These are phyloP conservation scores for Diplosphaera chodatii DNA, from an alignment of 139 green algal genomes.

Conservation along the genomic window DNA sequence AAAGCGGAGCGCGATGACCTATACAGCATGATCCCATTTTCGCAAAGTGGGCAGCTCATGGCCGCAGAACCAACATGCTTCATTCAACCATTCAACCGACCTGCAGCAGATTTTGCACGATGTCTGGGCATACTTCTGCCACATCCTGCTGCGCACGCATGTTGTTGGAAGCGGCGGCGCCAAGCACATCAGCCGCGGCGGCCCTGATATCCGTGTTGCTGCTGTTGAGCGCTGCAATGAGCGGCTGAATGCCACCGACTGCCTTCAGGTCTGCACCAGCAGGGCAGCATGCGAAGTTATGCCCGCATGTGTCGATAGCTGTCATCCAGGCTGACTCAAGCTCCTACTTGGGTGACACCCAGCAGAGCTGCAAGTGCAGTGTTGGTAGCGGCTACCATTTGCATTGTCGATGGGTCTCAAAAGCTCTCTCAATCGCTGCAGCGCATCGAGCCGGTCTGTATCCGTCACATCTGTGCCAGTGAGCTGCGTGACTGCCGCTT, in stretches of 20 bases:
- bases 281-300: too few relatives aligned
- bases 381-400: too few relatives aligned
- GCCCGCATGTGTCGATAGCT: too few relatives aligned
- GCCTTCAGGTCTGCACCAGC: constrained; percentile 52
- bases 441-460: constrained; percentile 13
- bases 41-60: not conserved
- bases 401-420: constrained; percentile 75
- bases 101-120: constrained; percentile 38
- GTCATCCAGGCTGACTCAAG: too few relatives aligned
- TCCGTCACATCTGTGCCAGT: constrained; percentile 2
- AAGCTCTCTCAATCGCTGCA: constrained; percentile 49
- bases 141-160: constrained; percentile 43
- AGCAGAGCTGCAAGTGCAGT: too few relatives aligned
- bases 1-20: too few relatives aligned
- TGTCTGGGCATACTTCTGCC: constrained; percentile 25
- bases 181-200: constrained; percentile 51
- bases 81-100: too few relatives aligned
- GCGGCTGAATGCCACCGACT: constrained; percentile 48
- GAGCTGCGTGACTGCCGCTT: constrained; percentile 21
- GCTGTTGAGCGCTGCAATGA: constrained; percentile 34
- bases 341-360: too few relatives aligned
- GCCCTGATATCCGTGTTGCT: constrained; percentile 23
- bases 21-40: not conserved
- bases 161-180: constrained; percentile 73
- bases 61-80: too few relatives aligned